These are phyloP conservation scores for Lasiosphaeria ovina DNA, from an alignment of 495 filamentous ascomycete species.

Conservation along the genomic window DNA sequence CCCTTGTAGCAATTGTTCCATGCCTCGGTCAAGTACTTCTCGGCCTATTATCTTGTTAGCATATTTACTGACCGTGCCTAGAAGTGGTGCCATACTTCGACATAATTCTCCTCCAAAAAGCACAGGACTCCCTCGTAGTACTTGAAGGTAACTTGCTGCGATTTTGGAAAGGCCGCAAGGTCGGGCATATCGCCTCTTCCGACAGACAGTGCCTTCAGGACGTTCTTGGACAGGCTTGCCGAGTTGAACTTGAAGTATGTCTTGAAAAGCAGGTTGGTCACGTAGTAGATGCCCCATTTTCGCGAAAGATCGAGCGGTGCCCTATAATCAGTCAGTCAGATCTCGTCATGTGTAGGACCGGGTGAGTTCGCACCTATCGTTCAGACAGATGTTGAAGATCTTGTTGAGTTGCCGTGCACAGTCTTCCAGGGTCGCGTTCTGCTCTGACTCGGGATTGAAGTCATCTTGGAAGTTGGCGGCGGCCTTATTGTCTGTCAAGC, in stretches of 20 bases:
- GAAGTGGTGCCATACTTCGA: conserved; percentile 48
- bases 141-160: conserved; percentile 92
- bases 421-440: conserved; percentile 82
- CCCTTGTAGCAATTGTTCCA: conserved; percentile 71
- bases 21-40: conserved; percentile 73
- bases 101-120: conserved; percentile 92
- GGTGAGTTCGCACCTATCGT: conserved; percentile 63
- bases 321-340: conserved; percentile 43
- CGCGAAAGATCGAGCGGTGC: conserved; percentile 83
- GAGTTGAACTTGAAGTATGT: conserved; percentile 96
- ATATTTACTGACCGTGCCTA: background rate
- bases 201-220: conserved; percentile 76
- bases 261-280: conserved; percentile 91
- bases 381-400: conserved; percentile 83
- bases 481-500: conserved; percentile 43
- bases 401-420: conserved; percentile 82
- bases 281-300: conserved; percentile 96
- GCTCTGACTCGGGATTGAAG: conserved; percentile 64
- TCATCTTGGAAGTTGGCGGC: conserved; percentile 68
- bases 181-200: conserved; percentile 74
- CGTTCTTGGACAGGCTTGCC: conserved; percentile 84
- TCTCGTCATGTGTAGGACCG: background rate
- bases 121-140: conserved; percentile 89
- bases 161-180: conserved; percentile 71
- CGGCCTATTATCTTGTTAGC: conserved; percentile 56